A percentile compares a stretch with the other conserved stretches of the same genome.
Conservation (phyloP, 805 yeast genomes). For the Kazachstania kunashirensis region DNA sequence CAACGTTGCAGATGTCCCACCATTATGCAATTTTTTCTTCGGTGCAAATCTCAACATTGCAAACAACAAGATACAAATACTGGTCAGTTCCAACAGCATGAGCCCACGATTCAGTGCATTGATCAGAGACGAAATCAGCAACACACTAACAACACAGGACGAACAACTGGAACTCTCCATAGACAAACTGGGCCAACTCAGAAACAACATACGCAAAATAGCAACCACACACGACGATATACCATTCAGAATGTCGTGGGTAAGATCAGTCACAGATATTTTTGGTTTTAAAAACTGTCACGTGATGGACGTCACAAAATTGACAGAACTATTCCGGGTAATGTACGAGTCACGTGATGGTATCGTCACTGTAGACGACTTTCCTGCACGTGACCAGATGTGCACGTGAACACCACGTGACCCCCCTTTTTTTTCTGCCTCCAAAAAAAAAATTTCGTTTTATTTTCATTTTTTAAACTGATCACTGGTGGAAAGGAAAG, state of each 20-base stretch:
- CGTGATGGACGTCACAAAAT: constrained; percentile 14
- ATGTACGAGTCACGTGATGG: too few species aligned
- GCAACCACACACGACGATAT: constrained; percentile 8
- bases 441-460: too few species aligned
- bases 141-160: constrained; percentile 7
- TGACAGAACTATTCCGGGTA: constrained; percentile 13
- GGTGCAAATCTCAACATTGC: constrained; percentile 24
- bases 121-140: constrained; percentile 21
- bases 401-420: too few species aligned
- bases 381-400: too few species aligned
- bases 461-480: too few species aligned
- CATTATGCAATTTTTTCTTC: constrained; percentile 28
- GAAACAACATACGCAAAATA: not conserved
- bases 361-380: too few species aligned
- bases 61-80: constrained; percentile 11
- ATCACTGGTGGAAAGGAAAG: too few species aligned
- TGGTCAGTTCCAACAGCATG: constrained; percentile 27
- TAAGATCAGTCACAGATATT: constrained; percentile 22
- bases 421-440: too few species aligned
- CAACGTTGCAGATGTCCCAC: constrained; percentile 31
- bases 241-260: constrained; percentile 28
- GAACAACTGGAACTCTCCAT: constrained; percentile 19
- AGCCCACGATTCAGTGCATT: constrained; percentile 28
- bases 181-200: constrained; percentile 13
- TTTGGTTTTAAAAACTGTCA: constrained; percentile 25